Evolutionary conservation across 169 alveolate species (phyloP).

Genomic region (Blepharisma undulans): DNA sequence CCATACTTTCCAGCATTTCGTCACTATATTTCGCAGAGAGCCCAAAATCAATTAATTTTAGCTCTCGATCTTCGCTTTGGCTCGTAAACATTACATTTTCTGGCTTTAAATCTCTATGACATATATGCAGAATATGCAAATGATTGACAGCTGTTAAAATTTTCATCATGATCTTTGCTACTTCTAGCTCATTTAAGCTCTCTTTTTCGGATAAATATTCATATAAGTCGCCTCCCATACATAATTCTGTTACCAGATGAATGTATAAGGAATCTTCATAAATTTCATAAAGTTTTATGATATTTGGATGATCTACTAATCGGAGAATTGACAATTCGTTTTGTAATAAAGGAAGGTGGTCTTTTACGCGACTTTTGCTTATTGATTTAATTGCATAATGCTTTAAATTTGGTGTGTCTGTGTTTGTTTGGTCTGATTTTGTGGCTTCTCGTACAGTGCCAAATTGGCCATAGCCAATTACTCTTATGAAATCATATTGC

Average conservation of each 20-base stretch:
- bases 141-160: slow-evolving; percentile 63
- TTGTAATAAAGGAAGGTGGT: not conserved
- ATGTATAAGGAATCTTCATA: slow-evolving; percentile 60
- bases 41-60: slow-evolving; percentile 76
- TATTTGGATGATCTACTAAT: slow-evolving; percentile 61
- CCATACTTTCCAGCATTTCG: not conserved
- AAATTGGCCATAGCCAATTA: slow-evolving; percentile 27
- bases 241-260: slow-evolving; percentile 79
- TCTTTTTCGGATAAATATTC: slow-evolving; percentile 53
- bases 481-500: slow-evolving; percentile 11
- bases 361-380: not conserved
- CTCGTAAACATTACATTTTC: slow-evolving; percentile 62
- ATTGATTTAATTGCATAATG: slow-evolving; percentile 4
- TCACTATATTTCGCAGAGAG: slow-evolving; percentile 50
- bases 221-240: slow-evolving; percentile 78
- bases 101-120: slow-evolving; percentile 78
- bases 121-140: slow-evolving; percentile 56
- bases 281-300: slow-evolving; percentile 62
- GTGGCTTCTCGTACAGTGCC: slow-evolving; percentile 16
- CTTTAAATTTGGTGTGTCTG: not conserved
- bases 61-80: slow-evolving; percentile 48
- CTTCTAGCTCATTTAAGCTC: slow-evolving; percentile 50
- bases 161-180: slow-evolving; percentile 52
- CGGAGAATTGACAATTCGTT: slow-evolving; percentile 21
- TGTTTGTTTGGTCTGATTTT: not conserved